Percentiles rank a stretch among this genome's conserved stretches.
phyloP scores from a whole-genome alignment of 345 rosid genomes.

The Arabidopsis thaliana region TAIR10.1 NC_003075.7:16490001-16490500 shows the following conservation, averaged over 20 bases:
- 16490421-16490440: constrained; percentile 55
- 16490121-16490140: constrained; percentile 36
- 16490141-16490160: constrained; percentile 21
- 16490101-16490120: constrained; percentile 48
- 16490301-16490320: constrained; percentile 80
- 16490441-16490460: constrained; percentile 51
- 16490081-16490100: constrained; percentile 46
- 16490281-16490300: constrained; percentile 82
- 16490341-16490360: constrained; percentile 78
- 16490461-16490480: constrained; percentile 50
- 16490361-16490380: constrained; percentile 82
- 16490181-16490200: constrained; percentile 15
- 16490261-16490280: constrained; percentile 86
- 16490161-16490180: constrained; percentile 12
- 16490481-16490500: constrained; percentile 19
- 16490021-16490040: constrained; percentile 29
- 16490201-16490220: not conserved
- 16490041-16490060: constrained; percentile 10
- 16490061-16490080: constrained; percentile 30
- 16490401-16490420: constrained; percentile 85
- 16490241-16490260: constrained; percentile 54
- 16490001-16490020: constrained; percentile 28
- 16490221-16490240: constrained; percentile 4
- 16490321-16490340: constrained; percentile 97
- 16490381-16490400: constrained; percentile 86